These are phyloP conservation scores for Dimargaris xerosporica DNA, from an alignment of 192 early-diverging fungal species.

Conservation along the genomic window DNA sequence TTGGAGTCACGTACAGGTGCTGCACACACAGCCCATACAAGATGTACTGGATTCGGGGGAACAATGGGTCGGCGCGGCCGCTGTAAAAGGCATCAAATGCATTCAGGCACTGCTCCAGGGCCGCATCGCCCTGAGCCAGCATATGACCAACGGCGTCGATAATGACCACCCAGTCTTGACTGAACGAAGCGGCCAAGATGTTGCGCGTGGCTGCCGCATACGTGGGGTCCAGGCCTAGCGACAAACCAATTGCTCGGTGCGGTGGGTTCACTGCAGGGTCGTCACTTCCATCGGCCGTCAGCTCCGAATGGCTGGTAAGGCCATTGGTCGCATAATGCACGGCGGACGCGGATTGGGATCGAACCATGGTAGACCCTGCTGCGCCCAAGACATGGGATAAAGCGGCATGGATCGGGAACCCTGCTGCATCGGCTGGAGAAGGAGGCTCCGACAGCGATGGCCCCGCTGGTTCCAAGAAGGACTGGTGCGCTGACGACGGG, in stretches of 20 bases:
- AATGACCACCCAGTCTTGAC: neutral
- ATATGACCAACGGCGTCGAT: neutral
- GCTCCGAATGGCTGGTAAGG: neutral
- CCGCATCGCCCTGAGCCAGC: neutral
- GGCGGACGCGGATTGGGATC: too few relatives aligned
- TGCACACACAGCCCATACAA: slow-evolving; percentile 7
- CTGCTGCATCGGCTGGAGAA: neutral
- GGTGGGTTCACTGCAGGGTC: too few relatives aligned
- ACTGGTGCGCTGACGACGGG: neutral
- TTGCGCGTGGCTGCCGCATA: slow-evolving; percentile 5
- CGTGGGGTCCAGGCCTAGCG: slow-evolving; percentile 6
- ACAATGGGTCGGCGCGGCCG: neutral
- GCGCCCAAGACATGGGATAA: neutral
- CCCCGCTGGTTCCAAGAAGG: neutral
- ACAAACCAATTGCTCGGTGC: slow-evolving; percentile 1
- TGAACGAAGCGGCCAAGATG: neutral
- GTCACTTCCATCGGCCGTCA: neutral
- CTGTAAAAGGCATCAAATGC: neutral
- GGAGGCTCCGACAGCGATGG: neutral
- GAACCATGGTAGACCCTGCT: neutral
- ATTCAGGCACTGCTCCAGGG: neutral
- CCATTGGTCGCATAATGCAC: too few relatives aligned
- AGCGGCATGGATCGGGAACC: neutral
- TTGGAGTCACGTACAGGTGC: slow-evolving; percentile 2
- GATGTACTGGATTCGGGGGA: slow-evolving; percentile 5